A percentile compares a stretch with the other conserved stretches of the same genome.
phyloP scores from a whole-genome alignment of 352 stramenopile genomes.

The Phytophthora multivora region DNA sequence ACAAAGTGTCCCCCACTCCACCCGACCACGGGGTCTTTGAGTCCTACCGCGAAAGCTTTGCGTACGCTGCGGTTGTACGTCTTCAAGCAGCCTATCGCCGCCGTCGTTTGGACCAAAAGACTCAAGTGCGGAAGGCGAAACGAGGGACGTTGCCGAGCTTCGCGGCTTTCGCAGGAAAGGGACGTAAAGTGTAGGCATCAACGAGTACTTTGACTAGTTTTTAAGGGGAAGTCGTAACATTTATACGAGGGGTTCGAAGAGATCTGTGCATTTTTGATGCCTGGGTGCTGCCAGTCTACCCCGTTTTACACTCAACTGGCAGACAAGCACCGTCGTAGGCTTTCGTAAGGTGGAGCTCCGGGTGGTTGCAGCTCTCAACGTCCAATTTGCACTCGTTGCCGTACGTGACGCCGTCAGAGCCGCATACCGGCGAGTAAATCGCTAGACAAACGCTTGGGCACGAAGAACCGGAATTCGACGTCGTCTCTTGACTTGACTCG shows the following conservation, averaged over 20 bases:
- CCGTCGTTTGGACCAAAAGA: conserved; percentile 49
- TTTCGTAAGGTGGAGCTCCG: conserved; percentile 21
- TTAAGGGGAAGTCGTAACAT: too few relatives aligned
- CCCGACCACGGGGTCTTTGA: conserved; percentile 59
- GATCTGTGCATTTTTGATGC: neutral
- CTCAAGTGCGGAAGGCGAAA: conserved; percentile 54
- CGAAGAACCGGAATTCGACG: neutral
- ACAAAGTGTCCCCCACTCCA: conserved; percentile 40
- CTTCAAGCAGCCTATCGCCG: conserved; percentile 65
- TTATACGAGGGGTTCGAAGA: neutral
- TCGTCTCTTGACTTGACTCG: conserved; percentile 12
- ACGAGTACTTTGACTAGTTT: neutral
- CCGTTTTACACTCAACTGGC: conserved; percentile 10
- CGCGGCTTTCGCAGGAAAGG: conserved; percentile 31
- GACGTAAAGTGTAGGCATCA: conserved; percentile 11
- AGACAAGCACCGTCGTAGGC: conserved; percentile 12
- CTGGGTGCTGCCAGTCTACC: neutral
- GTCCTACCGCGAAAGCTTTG: conserved; percentile 50
- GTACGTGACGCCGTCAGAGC: conserved; percentile 43
- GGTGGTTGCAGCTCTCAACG: conserved; percentile 28
- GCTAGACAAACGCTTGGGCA: conserved; percentile 34
- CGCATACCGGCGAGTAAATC: conserved; percentile 36
- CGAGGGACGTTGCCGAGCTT: conserved; percentile 61
- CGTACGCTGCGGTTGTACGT: conserved; percentile 55
- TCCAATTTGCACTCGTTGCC: conserved; percentile 35